Evolutionary conservation across 805 yeast genomes (phyloP).

Genomic region (Myxozyma sirexii): DNA sequence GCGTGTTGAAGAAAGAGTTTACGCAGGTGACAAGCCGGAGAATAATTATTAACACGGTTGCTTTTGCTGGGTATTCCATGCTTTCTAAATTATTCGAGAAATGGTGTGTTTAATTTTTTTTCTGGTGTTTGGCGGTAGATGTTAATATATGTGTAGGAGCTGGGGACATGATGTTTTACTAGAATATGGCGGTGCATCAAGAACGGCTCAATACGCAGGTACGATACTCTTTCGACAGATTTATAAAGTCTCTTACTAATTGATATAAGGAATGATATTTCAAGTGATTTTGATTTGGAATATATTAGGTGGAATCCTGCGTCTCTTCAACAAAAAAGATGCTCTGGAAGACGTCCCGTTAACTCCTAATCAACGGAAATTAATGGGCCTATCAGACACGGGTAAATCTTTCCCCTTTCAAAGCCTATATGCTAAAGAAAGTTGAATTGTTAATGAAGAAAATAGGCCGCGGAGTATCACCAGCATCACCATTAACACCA

Average conservation of each 20-base stretch:
- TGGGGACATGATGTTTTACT: slow-evolving; percentile 6
- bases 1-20: slow-evolving; percentile 27
- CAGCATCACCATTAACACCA: slow-evolving; percentile 34
- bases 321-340: slow-evolving; percentile 27
- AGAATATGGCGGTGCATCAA: too few relatives aligned
- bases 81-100: slow-evolving; percentile 8
- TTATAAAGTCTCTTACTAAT: too few relatives aligned
- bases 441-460: neutral
- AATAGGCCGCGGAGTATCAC: slow-evolving; percentile 8
- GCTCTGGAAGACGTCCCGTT: slow-evolving; percentile 33
- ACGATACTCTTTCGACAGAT: too few relatives aligned
- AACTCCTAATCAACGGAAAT: slow-evolving; percentile 35
- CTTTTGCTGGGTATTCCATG: slow-evolving; percentile 26
- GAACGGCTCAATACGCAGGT: too few relatives aligned
- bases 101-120: slow-evolving; percentile 8
- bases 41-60: slow-evolving; percentile 31
- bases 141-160: slow-evolving; percentile 6
- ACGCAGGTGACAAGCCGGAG: slow-evolving; percentile 35
- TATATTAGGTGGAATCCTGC: slow-evolving; percentile 30
- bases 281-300: slow-evolving; percentile 36
- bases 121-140: neutral
- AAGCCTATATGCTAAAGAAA: too few relatives aligned
- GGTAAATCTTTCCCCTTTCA: slow-evolving; percentile 12
- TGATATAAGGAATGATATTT: slow-evolving; percentile 24
- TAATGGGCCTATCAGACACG: slow-evolving; percentile 31